Percentiles rank a stretch among this genome's conserved stretches.
Conservation (phyloP, 495 filamentous ascomycete genomes). For the Penicillium parvum region DNA sequence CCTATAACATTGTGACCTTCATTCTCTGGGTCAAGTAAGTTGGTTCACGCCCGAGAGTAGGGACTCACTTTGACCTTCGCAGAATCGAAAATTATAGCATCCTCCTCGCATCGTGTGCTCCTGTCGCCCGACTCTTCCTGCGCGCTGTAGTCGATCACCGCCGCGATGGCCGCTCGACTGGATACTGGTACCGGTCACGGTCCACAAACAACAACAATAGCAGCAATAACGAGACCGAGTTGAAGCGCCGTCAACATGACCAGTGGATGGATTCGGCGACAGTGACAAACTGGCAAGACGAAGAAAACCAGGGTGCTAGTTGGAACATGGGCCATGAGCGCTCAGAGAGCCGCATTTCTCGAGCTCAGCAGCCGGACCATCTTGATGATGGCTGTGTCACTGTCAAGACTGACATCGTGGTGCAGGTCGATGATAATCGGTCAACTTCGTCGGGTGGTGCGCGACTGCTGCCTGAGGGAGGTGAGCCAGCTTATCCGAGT, state of each 20-base stretch:
- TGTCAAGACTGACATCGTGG: slow-evolving; percentile 30
- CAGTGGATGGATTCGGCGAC: slow-evolving; percentile 21
- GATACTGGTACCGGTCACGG: slow-evolving; percentile 28
- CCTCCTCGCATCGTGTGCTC: slow-evolving; percentile 30
- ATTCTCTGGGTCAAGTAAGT: slow-evolving; percentile 38
- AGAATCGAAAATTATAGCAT: slow-evolving; percentile 40
- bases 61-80: background rate
- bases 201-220: slow-evolving; percentile 15
- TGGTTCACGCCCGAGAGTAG: background rate
- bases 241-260: slow-evolving; percentile 13
- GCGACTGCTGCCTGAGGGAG: slow-evolving; percentile 14
- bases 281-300: slow-evolving; percentile 15
- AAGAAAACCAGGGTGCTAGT: slow-evolving; percentile 9
- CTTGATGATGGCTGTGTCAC: slow-evolving; percentile 21
- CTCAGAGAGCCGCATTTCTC: slow-evolving; percentile 15
- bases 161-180: slow-evolving; percentile 15
- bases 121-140: slow-evolving; percentile 31
- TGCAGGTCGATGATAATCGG: slow-evolving; percentile 26
- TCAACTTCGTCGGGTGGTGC: slow-evolving; percentile 18
- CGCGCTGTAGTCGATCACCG: slow-evolving; percentile 23
- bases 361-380: slow-evolving; percentile 14
- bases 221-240: slow-evolving; percentile 11
- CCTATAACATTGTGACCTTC: slow-evolving; percentile 34
- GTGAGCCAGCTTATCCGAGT: slow-evolving; percentile 4
- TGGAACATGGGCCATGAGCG: slow-evolving; percentile 16